A percentile compares a stretch with the other conserved stretches of the same genome.
phyloP scores from a whole-genome alignment of 257 asterid species.

The Osmanthus fragrans region DNA sequence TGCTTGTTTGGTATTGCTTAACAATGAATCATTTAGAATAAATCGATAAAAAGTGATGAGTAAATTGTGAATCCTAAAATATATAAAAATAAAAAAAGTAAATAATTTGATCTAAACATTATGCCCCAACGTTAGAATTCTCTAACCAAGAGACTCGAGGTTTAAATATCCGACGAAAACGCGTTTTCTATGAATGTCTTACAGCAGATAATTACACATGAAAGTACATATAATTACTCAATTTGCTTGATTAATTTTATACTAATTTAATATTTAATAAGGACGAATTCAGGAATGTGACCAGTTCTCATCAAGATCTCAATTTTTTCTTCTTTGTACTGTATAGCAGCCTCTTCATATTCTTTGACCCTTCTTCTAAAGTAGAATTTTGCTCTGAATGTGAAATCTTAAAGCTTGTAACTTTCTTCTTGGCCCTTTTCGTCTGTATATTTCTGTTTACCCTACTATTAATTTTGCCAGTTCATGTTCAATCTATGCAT shows the following conservation, averaged over 20 bases:
- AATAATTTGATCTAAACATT: too few species aligned
- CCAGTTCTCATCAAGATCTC: conserved; percentile 48
- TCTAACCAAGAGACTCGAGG: too few species aligned
- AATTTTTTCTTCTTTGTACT: conserved; percentile 26
- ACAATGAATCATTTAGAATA: too few species aligned
- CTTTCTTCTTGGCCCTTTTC: conserved; percentile 28
- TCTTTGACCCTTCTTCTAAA: conserved; percentile 30
- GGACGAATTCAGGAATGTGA: conserved; percentile 27
- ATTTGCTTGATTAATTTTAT: conserved; percentile 17
- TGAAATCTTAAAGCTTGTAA: not conserved
- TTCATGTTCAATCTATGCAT: conserved; percentile 17
- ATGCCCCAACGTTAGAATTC: too few species aligned
- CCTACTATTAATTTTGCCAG: not conserved
- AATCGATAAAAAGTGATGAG: too few species aligned
- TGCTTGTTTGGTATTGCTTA: too few species aligned
- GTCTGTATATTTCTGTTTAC: not conserved
- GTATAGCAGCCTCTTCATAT: conserved; percentile 7
- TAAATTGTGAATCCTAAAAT: too few species aligned
- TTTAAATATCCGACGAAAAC: conserved; percentile 22
- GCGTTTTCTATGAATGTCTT: conserved; percentile 28
- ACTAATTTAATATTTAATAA: conserved; percentile 18
- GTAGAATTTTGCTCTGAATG: conserved; percentile 11
- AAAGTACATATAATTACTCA: conserved; percentile 4
- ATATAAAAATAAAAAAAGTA: too few species aligned
- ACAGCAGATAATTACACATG: not conserved